Percentiles rank a stretch among this genome's conserved stretches.
Evolutionary conservation across 2,329 filamentous ascomycete genomes (phyloP).

Genomic region (Sporothrix protearum): DNA sequence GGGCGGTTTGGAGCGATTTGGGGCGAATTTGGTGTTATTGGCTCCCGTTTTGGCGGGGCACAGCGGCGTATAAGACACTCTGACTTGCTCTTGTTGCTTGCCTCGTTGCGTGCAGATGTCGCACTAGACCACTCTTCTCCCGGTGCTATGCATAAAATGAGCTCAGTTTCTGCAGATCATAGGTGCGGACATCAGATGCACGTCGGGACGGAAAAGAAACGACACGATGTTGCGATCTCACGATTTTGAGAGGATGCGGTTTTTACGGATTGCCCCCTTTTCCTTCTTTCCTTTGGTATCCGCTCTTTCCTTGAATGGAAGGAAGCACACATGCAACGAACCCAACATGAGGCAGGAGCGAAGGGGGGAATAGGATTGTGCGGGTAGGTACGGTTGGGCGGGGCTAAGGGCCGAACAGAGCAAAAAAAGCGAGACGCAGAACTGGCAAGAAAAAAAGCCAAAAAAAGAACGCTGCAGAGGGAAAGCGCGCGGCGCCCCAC

Average conservation of each 20-base stretch:
- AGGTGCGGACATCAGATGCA: slow-evolving; percentile 13
- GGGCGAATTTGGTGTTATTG: slow-evolving; percentile 5
- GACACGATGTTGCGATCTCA: slow-evolving; percentile 1
- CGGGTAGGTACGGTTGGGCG: slow-evolving; percentile 15
- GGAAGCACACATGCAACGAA: background rate
- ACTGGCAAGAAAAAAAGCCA: background rate
- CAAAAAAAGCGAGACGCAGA: background rate
- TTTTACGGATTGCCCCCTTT: background rate
- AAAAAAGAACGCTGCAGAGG: slow-evolving; percentile 11
- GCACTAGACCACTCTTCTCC: slow-evolving; percentile 11
- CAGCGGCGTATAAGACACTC: slow-evolving; percentile 22
- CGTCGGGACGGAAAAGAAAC: background rate
- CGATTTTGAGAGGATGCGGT: background rate
- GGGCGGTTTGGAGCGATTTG: slow-evolving; percentile 10
- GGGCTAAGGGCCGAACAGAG: slow-evolving; percentile 22
- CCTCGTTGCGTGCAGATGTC: slow-evolving; percentile 13
- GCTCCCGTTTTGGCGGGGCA: slow-evolving; percentile 19
- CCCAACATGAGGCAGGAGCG: background rate
- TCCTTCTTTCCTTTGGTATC: background rate
- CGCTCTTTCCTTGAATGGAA: background rate
- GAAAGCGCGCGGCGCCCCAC: slow-evolving; percentile 16
- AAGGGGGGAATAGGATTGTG: background rate
- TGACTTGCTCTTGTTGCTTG: background rate
- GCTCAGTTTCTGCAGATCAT: slow-evolving; percentile 15
- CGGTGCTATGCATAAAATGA: slow-evolving; percentile 14